A percentile compares a stretch with the other conserved stretches of the same genome.
phyloP scores from a whole-genome alignment of 306 rosid species.

The Casuarina glauca region DNA sequence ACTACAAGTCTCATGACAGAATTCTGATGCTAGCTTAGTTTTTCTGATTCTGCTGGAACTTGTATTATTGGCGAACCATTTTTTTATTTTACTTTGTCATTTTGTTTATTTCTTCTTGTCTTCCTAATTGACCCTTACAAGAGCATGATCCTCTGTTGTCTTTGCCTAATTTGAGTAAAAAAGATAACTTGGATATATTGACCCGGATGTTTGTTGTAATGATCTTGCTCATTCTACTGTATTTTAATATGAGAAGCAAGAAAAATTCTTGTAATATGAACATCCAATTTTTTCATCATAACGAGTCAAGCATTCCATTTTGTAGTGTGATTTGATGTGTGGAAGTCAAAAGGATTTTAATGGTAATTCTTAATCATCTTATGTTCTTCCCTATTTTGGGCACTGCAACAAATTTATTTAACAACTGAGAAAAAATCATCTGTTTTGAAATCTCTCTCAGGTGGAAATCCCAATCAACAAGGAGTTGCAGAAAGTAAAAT shows the following conservation, averaged over 20 bases:
- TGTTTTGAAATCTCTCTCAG: background rate
- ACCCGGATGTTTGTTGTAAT: background rate
- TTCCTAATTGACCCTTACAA: background rate
- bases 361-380: background rate
- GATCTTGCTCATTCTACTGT: background rate
- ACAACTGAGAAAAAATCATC: background rate
- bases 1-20: slow-evolving; percentile 9
- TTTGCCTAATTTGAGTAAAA: background rate
- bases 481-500: background rate
- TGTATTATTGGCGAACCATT: background rate
- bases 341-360: background rate
- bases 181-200: background rate
- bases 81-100: background rate
- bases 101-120: background rate
- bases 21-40: background rate
- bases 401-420: background rate
- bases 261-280: background rate
- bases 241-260: slow-evolving; percentile 1
- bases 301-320: background rate
- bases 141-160: background rate
- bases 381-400: background rate
- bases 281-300: background rate
- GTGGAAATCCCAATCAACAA: background rate
- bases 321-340: background rate
- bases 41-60: background rate